A percentile compares a stretch with the other conserved stretches of the same genome.
These are phyloP conservation scores for Pseudogymnoascus pannorum DNA, from an alignment of 2,329 filamentous ascomycete genomes.

Conservation along the genomic window DNA sequence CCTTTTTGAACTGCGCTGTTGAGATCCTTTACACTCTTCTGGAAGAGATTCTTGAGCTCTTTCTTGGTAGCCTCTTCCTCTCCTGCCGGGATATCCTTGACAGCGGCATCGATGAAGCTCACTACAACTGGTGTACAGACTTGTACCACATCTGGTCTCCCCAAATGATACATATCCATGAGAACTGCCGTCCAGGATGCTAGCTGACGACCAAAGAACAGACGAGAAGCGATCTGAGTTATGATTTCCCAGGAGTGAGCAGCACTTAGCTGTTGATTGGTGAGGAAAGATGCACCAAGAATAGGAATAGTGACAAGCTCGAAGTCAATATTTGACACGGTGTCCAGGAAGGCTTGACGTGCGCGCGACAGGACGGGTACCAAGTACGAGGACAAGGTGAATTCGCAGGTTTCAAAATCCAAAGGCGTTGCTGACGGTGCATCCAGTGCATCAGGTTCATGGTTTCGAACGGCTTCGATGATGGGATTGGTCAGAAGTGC, in stretches of 20 bases:
- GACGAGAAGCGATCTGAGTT: conserved; percentile 17
- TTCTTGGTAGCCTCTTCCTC: background rate
- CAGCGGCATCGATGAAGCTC: conserved; percentile 17
- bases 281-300: background rate
- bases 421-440: background rate
- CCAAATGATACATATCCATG: conserved; percentile 20
- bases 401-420: background rate
- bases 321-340: background rate
- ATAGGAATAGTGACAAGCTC: background rate
- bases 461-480: background rate
- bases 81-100: conserved; percentile 11
- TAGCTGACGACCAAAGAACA: conserved; percentile 19
- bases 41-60: conserved; percentile 10
- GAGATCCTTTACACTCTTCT: conserved; percentile 6
- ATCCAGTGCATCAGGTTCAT: background rate
- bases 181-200: conserved; percentile 20
- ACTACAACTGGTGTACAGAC: conserved; percentile 15
- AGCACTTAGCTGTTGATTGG: background rate
- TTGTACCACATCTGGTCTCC: conserved; percentile 21
- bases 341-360: background rate
- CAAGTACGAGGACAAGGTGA: background rate
- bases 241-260: conserved; percentile 14
- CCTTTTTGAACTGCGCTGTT: conserved; percentile 4
- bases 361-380: background rate
- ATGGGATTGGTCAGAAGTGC: conserved; percentile 10